Percentiles rank a stretch among this genome's conserved stretches.
Evolutionary conservation across 2,329 filamentous ascomycete genomes (phyloP).

Genomic region (Ophiostoma ulmi): DNA sequence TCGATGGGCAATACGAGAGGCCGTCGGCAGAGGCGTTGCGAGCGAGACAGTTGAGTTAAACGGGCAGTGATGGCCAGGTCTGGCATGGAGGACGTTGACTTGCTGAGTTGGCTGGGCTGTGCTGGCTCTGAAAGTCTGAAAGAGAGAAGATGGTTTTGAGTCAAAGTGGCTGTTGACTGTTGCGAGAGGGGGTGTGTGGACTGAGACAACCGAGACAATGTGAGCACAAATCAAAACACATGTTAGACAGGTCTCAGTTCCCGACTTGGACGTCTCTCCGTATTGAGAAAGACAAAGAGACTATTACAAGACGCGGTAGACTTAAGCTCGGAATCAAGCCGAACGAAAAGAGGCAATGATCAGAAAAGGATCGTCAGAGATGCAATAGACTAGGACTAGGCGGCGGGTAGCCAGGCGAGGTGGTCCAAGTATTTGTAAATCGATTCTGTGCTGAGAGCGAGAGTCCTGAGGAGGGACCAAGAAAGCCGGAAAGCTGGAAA

Average conservation of each 20-base stretch:
- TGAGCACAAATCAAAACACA: constrained; percentile 11
- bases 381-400: neutral
- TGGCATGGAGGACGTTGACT: constrained; percentile 8
- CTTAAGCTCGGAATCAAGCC: neutral
- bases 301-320: neutral
- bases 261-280: neutral
- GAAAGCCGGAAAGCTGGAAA: neutral
- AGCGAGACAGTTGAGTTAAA: neutral
- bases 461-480: neutral
- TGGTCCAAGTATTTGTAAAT: neutral
- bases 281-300: neutral
- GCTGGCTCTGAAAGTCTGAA: neutral
- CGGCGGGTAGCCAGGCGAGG: neutral
- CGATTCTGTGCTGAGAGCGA: neutral
- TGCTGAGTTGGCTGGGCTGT: neutral
- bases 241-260: neutral
- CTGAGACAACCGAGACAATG: constrained; percentile 4
- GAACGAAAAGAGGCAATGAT: constrained; percentile 2
- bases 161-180: neutral
- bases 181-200: neutral
- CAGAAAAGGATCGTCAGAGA: constrained; percentile 2
- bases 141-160: neutral
- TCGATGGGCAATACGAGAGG: neutral
- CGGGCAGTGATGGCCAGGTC: constrained; percentile 5
- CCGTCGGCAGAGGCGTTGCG: constrained; percentile 3